Percentiles rank a stretch among this genome's conserved stretches.
Evolutionary conservation across 1,284 basidiomycete genomes (phyloP).

Genomic region (Ganoderma sp.): DNA sequence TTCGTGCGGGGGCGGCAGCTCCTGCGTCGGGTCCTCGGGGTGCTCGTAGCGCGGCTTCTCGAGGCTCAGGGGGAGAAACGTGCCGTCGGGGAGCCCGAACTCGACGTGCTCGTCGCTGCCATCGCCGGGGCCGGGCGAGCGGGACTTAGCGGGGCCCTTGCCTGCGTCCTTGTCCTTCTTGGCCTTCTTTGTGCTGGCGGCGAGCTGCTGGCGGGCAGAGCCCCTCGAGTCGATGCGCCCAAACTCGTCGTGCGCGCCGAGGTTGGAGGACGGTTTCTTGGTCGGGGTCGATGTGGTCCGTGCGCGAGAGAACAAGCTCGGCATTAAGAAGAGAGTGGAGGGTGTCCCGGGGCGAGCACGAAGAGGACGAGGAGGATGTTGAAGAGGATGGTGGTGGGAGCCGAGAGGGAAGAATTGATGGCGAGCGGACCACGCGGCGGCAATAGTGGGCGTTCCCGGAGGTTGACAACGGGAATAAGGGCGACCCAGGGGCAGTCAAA

Average conservation of each 20-base stretch:
- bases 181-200: conserved; percentile 50
- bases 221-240: conserved; percentile 59
- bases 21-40: conserved; percentile 37
- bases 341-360: conserved; percentile 34
- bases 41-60: conserved; percentile 50
- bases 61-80: conserved; percentile 65
- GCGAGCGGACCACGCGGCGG: conserved; percentile 31
- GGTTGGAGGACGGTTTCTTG: conserved; percentile 42
- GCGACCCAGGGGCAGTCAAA: conserved; percentile 11
- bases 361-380: conserved; percentile 21
- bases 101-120: conserved; percentile 43
- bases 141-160: conserved; percentile 47
- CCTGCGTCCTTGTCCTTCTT: conserved; percentile 56
- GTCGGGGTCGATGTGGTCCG: conserved; percentile 56
- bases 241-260: conserved; percentile 62
- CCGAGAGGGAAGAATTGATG: conserved; percentile 30
- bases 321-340: conserved; percentile 50
- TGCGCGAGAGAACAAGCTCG: conserved; percentile 61
- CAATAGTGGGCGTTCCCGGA: conserved; percentile 21
- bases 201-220: conserved; percentile 41
- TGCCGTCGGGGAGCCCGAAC: conserved; percentile 60
- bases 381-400: conserved; percentile 28
- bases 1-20: conserved; percentile 52
- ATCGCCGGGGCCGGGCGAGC: conserved; percentile 41
- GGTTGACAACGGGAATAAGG: conserved; percentile 28